Base-by-base conservation (phyloP, 1,284 basidiomycete species). In the Boletus sp. region DNA sequence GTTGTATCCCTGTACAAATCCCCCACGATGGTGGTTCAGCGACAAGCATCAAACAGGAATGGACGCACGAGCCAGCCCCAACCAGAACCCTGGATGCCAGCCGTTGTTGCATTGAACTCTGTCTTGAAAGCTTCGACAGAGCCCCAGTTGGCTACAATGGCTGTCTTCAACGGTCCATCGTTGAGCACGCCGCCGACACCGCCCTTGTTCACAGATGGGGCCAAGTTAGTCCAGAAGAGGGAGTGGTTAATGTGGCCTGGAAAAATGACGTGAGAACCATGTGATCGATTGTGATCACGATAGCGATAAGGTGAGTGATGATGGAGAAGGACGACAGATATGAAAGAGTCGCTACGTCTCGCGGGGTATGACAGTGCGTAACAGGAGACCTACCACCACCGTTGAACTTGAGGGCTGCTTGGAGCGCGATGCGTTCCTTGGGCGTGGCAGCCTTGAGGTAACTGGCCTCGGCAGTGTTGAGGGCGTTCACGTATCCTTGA, bases 161-260 rank as follows among this genome's bases (percentile, higher is more conserved):
- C 89, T 19, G 83, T 74, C 77, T 89, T 90, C 72, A 96, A 82
- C 30, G 83, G 78, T 16, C 88, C 87, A 13, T 85, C 83, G 64
- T 81, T 71, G 66, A 94, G 81, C 61, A 83, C 79, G 67, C 89
- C 89, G 63, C 91, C 88, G 66, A 76, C 65, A 19, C 84, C 84
- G 59, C 78, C 78, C 63, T 78, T 72, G 6, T 78, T 77, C 21
- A 79, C 73, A 35, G 81, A 70, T 2, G 88, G 88, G 6, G 90
- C 85, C 61, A 94, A 83, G 82, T 94, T 96, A 81, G 89, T 91
- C 95, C 94, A 96, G 84, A 97, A 97, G 66, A 97, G 85, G 33
- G 92, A 88, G 82, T 96, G 94, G 81, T 94, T 95, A 80, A 93
- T 91, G 76, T 93, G 91, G 8, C 90, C 89, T 89, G 69, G 21